A percentile compares a stretch with the other conserved stretches of the same genome.
These are phyloP conservation scores for Alternaria sp. DNA, from an alignment of 2,329 filamentous ascomycete genomes.

Conservation along the genomic window DNA sequence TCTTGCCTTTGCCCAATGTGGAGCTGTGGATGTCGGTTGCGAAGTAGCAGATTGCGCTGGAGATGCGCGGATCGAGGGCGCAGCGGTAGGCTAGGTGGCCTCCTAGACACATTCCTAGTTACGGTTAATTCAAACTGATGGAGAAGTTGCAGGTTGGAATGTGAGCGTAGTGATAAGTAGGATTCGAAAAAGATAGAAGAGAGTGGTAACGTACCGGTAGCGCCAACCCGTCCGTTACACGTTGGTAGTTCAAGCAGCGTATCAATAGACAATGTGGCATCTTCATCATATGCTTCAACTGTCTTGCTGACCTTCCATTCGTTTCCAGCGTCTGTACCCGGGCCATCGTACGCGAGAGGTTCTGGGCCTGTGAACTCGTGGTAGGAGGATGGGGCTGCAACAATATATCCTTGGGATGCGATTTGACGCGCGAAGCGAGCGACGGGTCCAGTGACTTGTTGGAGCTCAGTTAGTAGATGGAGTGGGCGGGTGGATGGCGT, in stretches of 20 bases:
- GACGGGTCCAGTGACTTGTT: conserved; percentile 81
- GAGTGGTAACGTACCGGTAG: conserved; percentile 36
- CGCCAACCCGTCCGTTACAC: conserved; percentile 73
- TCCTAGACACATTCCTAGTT: conserved; percentile 79
- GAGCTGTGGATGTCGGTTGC: conserved; percentile 87
- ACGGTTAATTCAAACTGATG: not conserved
- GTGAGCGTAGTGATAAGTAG: no score
- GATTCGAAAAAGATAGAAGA: not conserved
- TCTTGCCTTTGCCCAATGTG: conserved; percentile 74
- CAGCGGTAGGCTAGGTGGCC: conserved; percentile 82
- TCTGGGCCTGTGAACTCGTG: conserved; percentile 92
- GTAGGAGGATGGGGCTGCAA: conserved; percentile 87
- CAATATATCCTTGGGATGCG: conserved; percentile 90
- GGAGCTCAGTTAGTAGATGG: conserved; percentile 1
- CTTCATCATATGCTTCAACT: conserved; percentile 80
- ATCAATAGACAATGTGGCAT: conserved; percentile 57
- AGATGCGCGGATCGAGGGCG: conserved; percentile 78
- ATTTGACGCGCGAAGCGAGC: conserved; percentile 90
- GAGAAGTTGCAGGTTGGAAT: not conserved
- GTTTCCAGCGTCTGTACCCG: conserved; percentile 88
- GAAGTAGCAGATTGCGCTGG: conserved; percentile 85
- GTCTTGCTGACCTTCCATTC: conserved; percentile 86
- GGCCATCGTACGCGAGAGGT: conserved; percentile 82
- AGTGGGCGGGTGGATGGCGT: not conserved
- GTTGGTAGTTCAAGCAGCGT: conserved; percentile 54